Evolutionary conservation across 2,329 filamentous ascomycete genomes (phyloP).

Genomic region (Orbilia quercus): DNA sequence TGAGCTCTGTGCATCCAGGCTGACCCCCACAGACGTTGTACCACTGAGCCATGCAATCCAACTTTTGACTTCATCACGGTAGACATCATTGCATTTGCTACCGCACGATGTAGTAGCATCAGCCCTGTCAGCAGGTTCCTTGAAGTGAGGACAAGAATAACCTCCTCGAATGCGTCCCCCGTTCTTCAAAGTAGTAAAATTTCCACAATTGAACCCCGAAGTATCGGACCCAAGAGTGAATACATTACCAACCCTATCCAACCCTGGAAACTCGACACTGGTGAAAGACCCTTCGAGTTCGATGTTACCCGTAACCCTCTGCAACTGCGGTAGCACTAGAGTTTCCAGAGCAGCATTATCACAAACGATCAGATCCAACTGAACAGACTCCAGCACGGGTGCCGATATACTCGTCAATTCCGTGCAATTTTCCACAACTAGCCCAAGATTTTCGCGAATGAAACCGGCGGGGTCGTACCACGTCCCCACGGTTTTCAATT

Average conservation of each 20-base stretch:
- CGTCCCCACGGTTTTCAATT: constrained; percentile 19
- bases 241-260: constrained; percentile 34
- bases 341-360: constrained; percentile 28
- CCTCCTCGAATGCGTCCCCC: constrained; percentile 26
- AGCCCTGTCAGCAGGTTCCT: constrained; percentile 19
- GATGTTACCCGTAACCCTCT: constrained; percentile 23
- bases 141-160: constrained; percentile 21
- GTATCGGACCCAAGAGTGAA: constrained; percentile 24
- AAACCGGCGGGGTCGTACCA: constrained; percentile 21
- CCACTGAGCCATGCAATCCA: too few species aligned
- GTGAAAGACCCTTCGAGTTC: constrained; percentile 25
- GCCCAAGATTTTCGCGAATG: constrained; percentile 32
- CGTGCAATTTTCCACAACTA: constrained; percentile 25
- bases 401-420: constrained; percentile 20
- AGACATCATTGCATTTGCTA: not conserved
- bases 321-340: constrained; percentile 19
- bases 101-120: not conserved
- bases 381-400: constrained; percentile 26
- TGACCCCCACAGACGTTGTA: too few species aligned
- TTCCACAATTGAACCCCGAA: constrained; percentile 10
- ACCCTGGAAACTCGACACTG: constrained; percentile 22
- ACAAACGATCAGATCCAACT: constrained; percentile 36
- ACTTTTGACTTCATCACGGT: too few species aligned
- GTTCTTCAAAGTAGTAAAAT: constrained; percentile 20
- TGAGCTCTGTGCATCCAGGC: too few species aligned